Evolutionary conservation across 805 yeast species (phyloP), one percentile per base, ranked within the genome.

Genomic region (Lipomyces yamanashiensis): DNA sequence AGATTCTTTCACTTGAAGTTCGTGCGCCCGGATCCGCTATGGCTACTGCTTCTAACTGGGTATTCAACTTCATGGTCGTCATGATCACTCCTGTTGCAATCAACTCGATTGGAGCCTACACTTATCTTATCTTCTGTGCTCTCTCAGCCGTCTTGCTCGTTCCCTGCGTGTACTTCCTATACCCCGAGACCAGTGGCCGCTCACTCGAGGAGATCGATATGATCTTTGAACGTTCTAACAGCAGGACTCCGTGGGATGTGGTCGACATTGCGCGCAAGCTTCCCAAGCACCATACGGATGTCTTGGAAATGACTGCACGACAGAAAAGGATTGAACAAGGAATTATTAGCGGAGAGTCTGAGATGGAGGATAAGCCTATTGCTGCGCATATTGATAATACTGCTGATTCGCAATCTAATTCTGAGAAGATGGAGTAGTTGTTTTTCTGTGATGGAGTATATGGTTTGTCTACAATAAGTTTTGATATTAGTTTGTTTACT

Each of bases 131-230:
- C 36, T 59, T 54, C 21, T 53, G 41, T 36, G 52, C 34, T 84
- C 19, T 56, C 36, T 59, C 66, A 9, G 55, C 66, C 41, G 51
- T 39, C 41, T 33, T 54, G 7, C 56, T n/a, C 47, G 44, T 28
- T 19, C 15, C 84, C 85, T 88, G 82, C 89, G 93, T 87, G 87
- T 87, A 82, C 75, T 70, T 69, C 54, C 50, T 64, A 63, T 62
- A 68, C 65, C 72, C 66, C 49, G 72, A 70, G 52, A 90, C 96
- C 0, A 87, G 84, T 70, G 96, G 96, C 0, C 78, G 89, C 58
- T 84, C 86, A 71, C 80, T 90, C 72, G 96, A 90, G 76, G 92
- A 90, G 70, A 87, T 90, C 54, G 92, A 90, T 73, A 86, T 85
- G 58, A 89, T 90, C 78, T 90, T 57, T 17, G 66, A 54, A 28